phyloP scores from a whole-genome alignment of 2,329 filamentous ascomycete species.

The Akanthomyces dipterigenus region DNA sequence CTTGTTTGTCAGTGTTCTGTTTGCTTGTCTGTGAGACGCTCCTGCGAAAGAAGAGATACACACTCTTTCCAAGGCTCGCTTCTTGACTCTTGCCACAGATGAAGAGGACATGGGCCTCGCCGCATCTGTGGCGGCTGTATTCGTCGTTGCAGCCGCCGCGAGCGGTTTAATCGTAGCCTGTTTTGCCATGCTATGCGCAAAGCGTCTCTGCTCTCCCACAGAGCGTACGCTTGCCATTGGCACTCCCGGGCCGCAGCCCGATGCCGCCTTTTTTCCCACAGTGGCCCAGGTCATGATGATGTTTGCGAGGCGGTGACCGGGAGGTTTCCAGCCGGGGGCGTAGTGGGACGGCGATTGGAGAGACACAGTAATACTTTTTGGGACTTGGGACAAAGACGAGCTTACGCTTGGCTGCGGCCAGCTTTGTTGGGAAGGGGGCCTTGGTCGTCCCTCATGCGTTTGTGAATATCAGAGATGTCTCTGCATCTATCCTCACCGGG shows the following conservation, averaged over 20 bases:
- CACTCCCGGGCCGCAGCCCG: conserved; percentile 20
- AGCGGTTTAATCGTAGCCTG: neutral
- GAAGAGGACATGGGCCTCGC: conserved; percentile 24
- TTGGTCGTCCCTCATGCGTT: neutral
- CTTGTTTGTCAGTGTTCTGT: neutral
- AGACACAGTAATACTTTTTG: neutral
- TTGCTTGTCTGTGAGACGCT: neutral
- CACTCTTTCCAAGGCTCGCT: conserved; percentile 28
- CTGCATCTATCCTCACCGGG: neutral
- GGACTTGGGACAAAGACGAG: neutral
- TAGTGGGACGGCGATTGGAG: neutral
- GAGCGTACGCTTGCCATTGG: conserved; percentile 1
- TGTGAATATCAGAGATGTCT: neutral
- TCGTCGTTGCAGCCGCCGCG: conserved; percentile 11
- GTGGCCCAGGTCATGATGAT: conserved; percentile 33
- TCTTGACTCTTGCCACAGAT: conserved; percentile 24
- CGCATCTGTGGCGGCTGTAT: conserved; percentile 7
- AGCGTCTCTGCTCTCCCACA: conserved; percentile 4
- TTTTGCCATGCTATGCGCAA: conserved; percentile 4
- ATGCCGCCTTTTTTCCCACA: conserved; percentile 34
- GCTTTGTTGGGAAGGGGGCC: neutral
- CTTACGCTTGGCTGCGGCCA: conserved; percentile 8
- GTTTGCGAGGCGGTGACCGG: conserved; percentile 14
- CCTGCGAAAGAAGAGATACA: neutral
- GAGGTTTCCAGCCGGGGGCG: neutral